Base-by-base conservation (phyloP, 2,329 filamentous ascomycete species). In the Arthrobotrys musiformis region DNA sequence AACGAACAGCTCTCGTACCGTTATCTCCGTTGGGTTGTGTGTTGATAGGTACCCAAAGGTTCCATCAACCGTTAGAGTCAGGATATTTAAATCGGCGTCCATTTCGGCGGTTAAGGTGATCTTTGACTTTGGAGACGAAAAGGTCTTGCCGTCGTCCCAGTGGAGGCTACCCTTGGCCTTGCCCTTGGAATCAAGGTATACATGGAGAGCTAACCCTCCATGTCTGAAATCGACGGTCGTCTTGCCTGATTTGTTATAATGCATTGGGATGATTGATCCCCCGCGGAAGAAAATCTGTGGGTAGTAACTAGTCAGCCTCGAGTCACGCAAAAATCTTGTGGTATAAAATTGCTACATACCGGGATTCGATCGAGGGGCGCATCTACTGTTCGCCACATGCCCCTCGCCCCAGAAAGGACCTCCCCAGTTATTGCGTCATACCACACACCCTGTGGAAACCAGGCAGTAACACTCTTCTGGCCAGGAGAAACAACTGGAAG, bases 141-240 rank as follows among this genome's bases (percentile, higher is more conserved):
- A 66, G 1, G 56, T 48, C 4, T 28, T 22, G 7, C 73, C 73
- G 15, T 77, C 66, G 30, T 77, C 73, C 13, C 70, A 52, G 30
- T 66, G 67, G 15, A 77, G 1, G 8, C 37, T n/a, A 26, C 73
- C 73, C 4, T 37, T 4, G 1, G 73, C 73, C 15, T 15, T 44
- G 8, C 60, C 60, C 13, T 46, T 19, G 7, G 7, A 37, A 17
- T 70, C 66, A 13, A 77, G 46, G 7, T 54, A 67, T 11, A 77
- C 46, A 8, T 44, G 13, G 8, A 77, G 52, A 11, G 73, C 37
- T 22, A 77, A 26, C 4, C 73, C 73, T 2, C 66, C 35, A 11
- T n/a, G 46, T 54, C 66, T 70, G 35, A 77, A 77, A 37, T 77
- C 73, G 7, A 67, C 73, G 0, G 73, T 77, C 1, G 73, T 77